Evolutionary conservation across 495 filamentous ascomycete genomes (phyloP).

Genomic region (Aspergillus heteromorphus): DNA sequence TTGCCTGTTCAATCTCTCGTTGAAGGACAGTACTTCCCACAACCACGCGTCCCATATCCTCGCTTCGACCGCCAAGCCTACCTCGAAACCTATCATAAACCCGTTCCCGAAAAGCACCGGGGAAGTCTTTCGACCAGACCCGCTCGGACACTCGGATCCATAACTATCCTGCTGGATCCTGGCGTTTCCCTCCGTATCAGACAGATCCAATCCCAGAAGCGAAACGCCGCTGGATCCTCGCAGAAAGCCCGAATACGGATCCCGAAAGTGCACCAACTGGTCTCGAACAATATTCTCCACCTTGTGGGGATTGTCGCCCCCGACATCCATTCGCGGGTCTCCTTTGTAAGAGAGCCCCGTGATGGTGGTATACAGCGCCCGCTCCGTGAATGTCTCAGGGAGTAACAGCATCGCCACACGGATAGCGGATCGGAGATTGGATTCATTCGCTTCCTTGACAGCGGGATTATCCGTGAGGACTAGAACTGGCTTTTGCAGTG

Average conservation of each 20-base stretch:
- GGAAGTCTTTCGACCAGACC: not conserved
- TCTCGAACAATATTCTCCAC: not conserved
- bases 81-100: not conserved
- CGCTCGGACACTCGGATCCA: not conserved
- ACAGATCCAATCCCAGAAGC: too few relatives aligned
- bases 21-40: not conserved
- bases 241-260: too few relatives aligned
- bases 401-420: not conserved
- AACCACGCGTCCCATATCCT: not conserved
- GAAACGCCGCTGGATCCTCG: too few relatives aligned
- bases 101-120: not conserved
- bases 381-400: not conserved
- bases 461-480: not conserved
- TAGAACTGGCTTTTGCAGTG: not conserved
- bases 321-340: not conserved
- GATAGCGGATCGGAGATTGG: not conserved
- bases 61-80: not conserved
- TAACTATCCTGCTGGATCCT: too few relatives aligned
- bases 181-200: too few relatives aligned
- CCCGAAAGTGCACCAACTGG: too few relatives aligned
- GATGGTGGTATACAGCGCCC: not conserved
- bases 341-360: not conserved
- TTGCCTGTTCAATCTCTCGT: not conserved
- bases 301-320: not conserved
- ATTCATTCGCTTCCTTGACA: not conserved